Evolutionary conservation across 2,329 filamentous ascomycete species (phyloP).

Genomic region (Neofusicoccum ribis): DNA sequence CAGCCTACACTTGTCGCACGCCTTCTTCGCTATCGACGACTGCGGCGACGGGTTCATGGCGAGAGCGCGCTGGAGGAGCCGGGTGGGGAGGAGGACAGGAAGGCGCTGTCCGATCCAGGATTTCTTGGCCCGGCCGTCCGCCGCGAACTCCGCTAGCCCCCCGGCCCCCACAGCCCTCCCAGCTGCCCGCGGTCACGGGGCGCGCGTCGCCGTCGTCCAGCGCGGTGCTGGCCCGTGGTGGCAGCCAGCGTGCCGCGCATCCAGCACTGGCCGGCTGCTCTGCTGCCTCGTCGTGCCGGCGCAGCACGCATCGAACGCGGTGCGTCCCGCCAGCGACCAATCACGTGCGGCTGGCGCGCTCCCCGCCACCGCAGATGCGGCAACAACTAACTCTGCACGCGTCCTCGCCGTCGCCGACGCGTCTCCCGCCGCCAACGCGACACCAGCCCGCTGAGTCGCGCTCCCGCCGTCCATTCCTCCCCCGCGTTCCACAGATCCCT

Average conservation of each 20-base stretch:
- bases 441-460: background rate
- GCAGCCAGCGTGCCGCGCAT: no score
- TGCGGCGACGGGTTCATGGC: background rate
- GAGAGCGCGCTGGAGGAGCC: background rate
- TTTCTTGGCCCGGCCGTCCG: slow-evolving; percentile 5
- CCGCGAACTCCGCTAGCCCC: background rate
- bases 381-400: no score
- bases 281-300: no score
- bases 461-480: background rate
- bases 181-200: background rate
- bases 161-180: background rate
- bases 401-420: no score
- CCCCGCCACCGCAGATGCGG: no score
- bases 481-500: slow-evolving; percentile 1
- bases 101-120: background rate
- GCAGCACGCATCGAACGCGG: no score
- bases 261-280: no score
- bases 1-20: slow-evolving; percentile 16
- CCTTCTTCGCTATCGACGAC: slow-evolving; percentile 3
- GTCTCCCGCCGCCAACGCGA: background rate
- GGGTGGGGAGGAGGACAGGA: background rate
- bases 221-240: no score
- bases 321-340: no score
- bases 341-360: no score
- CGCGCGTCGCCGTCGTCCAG: no score